A percentile compares a stretch with the other conserved stretches of the same genome.
These are phyloP conservation scores for Coelastrella sp. DNA, from an alignment of 139 green algal genomes.

Conservation along the genomic window DNA sequence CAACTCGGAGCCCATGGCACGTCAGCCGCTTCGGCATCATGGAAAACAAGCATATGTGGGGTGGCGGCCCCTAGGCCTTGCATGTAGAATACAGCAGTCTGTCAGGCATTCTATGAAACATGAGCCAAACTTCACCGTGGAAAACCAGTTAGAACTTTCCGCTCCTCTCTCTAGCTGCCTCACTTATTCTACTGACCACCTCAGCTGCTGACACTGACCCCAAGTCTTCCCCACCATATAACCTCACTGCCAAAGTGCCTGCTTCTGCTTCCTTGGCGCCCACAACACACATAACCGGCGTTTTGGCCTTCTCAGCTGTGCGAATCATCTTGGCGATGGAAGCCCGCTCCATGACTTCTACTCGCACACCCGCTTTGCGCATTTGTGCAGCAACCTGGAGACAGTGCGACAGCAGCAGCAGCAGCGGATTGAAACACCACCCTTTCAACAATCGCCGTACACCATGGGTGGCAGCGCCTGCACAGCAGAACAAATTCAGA, in stretches of 20 bases:
- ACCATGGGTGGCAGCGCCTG: too few relatives aligned
- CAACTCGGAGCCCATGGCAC: too few relatives aligned
- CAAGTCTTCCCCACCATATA: slow-evolving; percentile 76
- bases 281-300: slow-evolving; percentile 89
- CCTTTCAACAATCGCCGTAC: too few relatives aligned
- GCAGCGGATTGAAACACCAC: not conserved
- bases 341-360: slow-evolving; percentile 66
- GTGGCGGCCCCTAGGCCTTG: too few relatives aligned
- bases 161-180: not conserved
- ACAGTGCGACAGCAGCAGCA: not conserved
- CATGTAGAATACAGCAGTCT: too few relatives aligned
- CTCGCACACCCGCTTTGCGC: slow-evolving; percentile 69
- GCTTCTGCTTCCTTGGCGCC: slow-evolving; percentile 80
- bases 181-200: not conserved
- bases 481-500: too few relatives aligned
- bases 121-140: too few relatives aligned
- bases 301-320: slow-evolving; percentile 88
- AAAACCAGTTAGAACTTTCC: slow-evolving; percentile 6
- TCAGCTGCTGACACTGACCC: slow-evolving; percentile 62
- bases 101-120: too few relatives aligned
- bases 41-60: too few relatives aligned
- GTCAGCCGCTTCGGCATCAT: too few relatives aligned
- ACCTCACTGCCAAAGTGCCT: slow-evolving; percentile 75
- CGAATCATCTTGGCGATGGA: slow-evolving; percentile 74
- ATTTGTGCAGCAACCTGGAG: slow-evolving; percentile 64